Percentiles rank a stretch among this genome's conserved stretches.
Evolutionary conservation across 2,329 filamentous ascomycete genomes (phyloP).

Genomic region (Onygena corvina): DNA sequence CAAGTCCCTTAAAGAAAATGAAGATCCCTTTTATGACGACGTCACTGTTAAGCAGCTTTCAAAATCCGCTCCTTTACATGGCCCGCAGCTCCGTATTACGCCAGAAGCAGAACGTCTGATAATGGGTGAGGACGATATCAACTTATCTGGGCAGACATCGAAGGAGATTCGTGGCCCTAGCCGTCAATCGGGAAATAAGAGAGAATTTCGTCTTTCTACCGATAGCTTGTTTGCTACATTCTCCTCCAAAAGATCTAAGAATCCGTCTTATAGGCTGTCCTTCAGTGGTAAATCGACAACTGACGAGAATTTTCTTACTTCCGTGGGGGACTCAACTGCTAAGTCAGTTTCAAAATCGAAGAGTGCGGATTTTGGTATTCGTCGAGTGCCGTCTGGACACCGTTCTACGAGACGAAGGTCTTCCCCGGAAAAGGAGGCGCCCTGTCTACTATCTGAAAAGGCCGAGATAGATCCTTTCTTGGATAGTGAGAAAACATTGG

Average conservation of each 20-base stretch:
- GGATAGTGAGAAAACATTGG: background rate
- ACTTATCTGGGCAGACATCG: background rate
- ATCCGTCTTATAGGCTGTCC: constrained; percentile 11
- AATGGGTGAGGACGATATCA: constrained; percentile 11
- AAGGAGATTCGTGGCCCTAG: constrained; percentile 2
- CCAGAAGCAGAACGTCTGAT: constrained; percentile 18
- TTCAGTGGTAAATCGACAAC: constrained; percentile 5
- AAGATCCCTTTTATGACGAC: background rate
- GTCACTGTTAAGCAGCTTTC: constrained; percentile 15
- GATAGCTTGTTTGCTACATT: constrained; percentile 15
- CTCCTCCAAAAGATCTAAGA: constrained; percentile 9
- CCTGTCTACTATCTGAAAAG: background rate
- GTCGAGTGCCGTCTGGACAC: constrained; percentile 5
- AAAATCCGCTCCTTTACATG: constrained; percentile 8
- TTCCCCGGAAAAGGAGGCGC: background rate
- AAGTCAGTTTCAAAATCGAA: constrained; percentile 10
- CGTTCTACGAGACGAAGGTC: background rate
- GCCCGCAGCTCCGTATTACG: constrained; percentile 16
- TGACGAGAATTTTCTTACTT: background rate
- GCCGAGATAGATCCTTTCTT: background rate
- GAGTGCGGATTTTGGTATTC: constrained; percentile 10
- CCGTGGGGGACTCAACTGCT: background rate
- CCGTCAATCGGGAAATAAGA: constrained; percentile 4
- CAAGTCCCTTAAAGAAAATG: background rate
- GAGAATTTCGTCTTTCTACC: constrained; percentile 15